phyloP scores from a whole-genome alignment of 108 stramenopile genomes.

The Nannochloropsis salina region DNA sequence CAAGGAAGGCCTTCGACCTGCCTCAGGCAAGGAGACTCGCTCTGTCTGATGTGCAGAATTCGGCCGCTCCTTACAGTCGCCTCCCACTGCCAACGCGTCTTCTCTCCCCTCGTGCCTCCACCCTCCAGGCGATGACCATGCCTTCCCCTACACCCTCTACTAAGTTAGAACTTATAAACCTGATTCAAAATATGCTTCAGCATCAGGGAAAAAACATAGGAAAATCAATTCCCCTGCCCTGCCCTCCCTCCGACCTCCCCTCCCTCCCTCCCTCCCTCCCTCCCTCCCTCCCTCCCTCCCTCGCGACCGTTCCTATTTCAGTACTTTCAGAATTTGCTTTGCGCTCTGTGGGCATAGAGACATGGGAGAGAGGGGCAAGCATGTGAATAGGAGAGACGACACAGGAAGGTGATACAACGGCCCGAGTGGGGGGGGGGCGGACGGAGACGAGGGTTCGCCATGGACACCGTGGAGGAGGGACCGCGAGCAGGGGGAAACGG shows the following conservation, averaged over 20 bases:
- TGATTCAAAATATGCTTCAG: no score
- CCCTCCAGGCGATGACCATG: no score
- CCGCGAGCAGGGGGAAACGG: not conserved
- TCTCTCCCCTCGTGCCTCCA: not conserved
- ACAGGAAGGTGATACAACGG: not conserved
- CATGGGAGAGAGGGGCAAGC: not conserved
- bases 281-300: not conserved
- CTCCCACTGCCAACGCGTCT: not conserved
- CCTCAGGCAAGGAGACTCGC: not conserved
- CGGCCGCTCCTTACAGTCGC: not conserved
- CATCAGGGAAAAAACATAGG: no score
- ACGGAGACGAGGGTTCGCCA: no score
- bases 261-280: not conserved
- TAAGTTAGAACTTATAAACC: no score
- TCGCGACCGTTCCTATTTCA: not conserved
- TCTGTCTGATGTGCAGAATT: not conserved
- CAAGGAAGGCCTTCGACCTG: not conserved
- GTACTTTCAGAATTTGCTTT: not conserved
- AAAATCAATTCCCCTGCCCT: no score
- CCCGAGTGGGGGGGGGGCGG: not conserved
- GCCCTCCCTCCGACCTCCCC: not conserved
- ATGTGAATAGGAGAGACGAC: not conserved
- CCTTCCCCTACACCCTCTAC: no score
- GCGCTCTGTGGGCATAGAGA: not conserved
- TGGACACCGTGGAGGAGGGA: not conserved